Evolutionary conservation across 768 basidiomycete genomes (phyloP).

Genomic region (Lactarius pseudohatsudake): DNA sequence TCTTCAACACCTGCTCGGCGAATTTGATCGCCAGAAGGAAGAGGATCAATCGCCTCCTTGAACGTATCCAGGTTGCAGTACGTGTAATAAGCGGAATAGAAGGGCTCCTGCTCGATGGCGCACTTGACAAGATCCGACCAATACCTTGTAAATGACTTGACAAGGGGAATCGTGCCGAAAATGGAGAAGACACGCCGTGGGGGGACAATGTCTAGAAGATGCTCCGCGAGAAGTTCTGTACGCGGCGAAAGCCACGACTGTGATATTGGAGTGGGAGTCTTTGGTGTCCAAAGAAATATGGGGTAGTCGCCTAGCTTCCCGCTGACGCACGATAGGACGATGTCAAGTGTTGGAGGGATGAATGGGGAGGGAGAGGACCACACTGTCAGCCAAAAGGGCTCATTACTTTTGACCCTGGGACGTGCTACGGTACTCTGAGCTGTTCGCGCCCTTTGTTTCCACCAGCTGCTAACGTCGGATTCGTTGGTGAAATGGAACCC

Average conservation of each 20-base stretch:
- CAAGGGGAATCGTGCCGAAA: conserved; percentile 45
- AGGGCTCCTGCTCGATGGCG: conserved; percentile 42
- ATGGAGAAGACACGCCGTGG: conserved; percentile 51
- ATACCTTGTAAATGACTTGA: conserved; percentile 42
- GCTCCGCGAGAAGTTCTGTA: conserved; percentile 39
- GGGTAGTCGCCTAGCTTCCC: conserved; percentile 49
- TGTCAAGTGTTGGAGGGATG: conserved; percentile 37
- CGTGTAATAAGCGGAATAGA: conserved; percentile 51
- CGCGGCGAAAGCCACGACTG: conserved; percentile 39
- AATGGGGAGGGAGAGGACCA: conserved; percentile 42
- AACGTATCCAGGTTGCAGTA: conserved; percentile 45
- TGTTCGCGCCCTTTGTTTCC: conserved; percentile 31
- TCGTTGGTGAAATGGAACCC: conserved; percentile 40
- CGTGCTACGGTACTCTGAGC: conserved; percentile 29
- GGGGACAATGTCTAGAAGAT: conserved; percentile 41
- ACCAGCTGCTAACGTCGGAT: conserved; percentile 36
- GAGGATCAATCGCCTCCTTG: conserved; percentile 29
- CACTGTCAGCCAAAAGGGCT: conserved; percentile 50
- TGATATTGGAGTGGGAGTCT: conserved; percentile 32
- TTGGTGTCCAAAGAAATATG: conserved; percentile 51
- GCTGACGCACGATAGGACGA: conserved; percentile 49
- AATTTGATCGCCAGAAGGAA: conserved; percentile 40
- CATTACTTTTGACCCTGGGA: conserved; percentile 7
- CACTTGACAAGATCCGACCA: conserved; percentile 48
- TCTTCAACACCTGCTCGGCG: conserved; percentile 44